Percentiles rank a stretch among this genome's conserved stretches.
Conservation (phyloP, 2,329 filamentous ascomycete species). For the Colletotrichum liaoningense region DNA sequence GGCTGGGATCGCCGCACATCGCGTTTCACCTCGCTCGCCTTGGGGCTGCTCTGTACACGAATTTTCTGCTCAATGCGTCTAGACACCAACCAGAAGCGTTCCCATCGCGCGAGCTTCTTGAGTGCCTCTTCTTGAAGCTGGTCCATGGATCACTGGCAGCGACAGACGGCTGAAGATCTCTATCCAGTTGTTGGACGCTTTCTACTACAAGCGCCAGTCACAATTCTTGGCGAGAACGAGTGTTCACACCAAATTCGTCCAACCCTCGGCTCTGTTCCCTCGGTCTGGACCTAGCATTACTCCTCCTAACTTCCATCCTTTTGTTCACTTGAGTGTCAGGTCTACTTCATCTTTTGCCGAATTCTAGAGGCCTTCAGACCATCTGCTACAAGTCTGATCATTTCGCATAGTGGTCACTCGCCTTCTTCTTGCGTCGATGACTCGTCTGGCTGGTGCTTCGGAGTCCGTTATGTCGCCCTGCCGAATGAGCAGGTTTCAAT, state of each 20-base stretch:
- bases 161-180: neutral
- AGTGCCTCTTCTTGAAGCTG: too few relatives aligned
- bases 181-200: neutral
- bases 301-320: neutral
- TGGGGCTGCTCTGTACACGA: neutral
- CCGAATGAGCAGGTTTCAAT: constrained; percentile 14
- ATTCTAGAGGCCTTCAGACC: neutral
- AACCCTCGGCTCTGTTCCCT: neutral
- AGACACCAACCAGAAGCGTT: constrained; percentile 1
- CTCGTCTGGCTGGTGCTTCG: neutral
- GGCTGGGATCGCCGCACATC: constrained; percentile 2
- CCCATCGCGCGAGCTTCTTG: neutral
- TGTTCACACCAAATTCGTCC: neutral
- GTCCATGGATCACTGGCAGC: neutral
- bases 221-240: constrained; percentile 18
- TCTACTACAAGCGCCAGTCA: neutral
- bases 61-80: neutral
- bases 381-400: neutral
- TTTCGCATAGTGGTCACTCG: neutral
- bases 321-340: constrained; percentile 4
- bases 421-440: neutral
- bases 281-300: constrained; percentile 2
- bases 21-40: constrained; percentile 16
- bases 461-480: neutral
- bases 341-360: neutral